Percentiles rank a stretch among this genome's conserved stretches.
phyloP scores from a whole-genome alignment of 2,329 filamentous ascomycete species.

The Plenodomus biglobosus region DNA sequence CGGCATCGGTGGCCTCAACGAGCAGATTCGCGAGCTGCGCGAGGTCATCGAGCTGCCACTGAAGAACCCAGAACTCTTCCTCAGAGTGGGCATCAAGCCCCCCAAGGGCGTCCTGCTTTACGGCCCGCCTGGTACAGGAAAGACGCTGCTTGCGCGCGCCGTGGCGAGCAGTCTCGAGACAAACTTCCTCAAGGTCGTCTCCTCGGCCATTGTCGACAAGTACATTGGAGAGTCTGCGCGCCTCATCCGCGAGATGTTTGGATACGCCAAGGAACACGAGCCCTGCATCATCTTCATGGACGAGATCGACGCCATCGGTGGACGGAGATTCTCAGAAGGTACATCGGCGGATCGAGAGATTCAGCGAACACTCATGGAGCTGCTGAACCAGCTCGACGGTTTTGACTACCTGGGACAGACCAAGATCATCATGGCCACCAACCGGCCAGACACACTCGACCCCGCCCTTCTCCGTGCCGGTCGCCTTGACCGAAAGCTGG shows the following conservation, averaged over 20 bases:
- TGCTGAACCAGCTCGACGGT: conserved; percentile 96
- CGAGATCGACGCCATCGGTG: conserved; percentile 98
- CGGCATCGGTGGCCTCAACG: conserved; percentile 95
- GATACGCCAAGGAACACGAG: conserved; percentile 98
- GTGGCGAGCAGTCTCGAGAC: conserved; percentile 96
- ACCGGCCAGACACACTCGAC: conserved; percentile 93
- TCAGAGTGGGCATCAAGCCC: conserved; percentile 96
- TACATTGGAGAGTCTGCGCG: conserved; percentile 98
- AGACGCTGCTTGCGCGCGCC: conserved; percentile 90
- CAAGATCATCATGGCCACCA: conserved; percentile 99
- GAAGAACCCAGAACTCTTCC: conserved; percentile 97
- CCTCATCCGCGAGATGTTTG: conserved; percentile 98
- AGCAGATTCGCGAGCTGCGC: conserved; percentile 94
- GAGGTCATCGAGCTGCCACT: conserved; percentile 97
- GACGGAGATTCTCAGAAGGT: conserved; percentile 92
- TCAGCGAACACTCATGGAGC: conserved; percentile 96
- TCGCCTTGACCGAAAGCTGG: conserved; percentile 94
- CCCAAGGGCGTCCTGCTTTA: conserved; percentile 97
- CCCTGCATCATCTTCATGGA: conserved; percentile 99
- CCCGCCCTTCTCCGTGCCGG: conserved; percentile 89
- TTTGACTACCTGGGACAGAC: conserved; percentile 99
- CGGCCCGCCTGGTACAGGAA: conserved; percentile 93
- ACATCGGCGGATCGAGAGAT: conserved; percentile 98
- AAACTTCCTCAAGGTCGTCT: conserved; percentile 98
- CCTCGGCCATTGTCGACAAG: conserved; percentile 98